phyloP scores from a whole-genome alignment of 176 grass and related monocot genomes.

The Triticum timopheevii region DNA sequence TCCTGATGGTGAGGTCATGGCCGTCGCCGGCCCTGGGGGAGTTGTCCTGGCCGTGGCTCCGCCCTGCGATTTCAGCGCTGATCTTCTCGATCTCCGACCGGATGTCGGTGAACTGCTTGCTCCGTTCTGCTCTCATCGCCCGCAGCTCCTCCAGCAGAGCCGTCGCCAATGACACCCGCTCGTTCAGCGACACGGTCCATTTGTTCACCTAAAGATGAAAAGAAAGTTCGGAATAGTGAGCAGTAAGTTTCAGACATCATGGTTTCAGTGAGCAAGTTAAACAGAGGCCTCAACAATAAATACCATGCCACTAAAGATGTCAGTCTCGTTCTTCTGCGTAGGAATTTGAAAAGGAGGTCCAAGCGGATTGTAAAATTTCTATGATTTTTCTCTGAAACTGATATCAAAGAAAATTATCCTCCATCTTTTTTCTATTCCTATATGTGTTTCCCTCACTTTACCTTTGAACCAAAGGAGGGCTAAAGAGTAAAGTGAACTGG shows the following conservation, averaged over 20 bases:
- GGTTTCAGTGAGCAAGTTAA: not conserved
- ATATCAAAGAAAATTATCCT: too few relatives aligned
- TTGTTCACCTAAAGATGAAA: slow-evolving; percentile 45
- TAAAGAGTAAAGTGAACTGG: too few relatives aligned
- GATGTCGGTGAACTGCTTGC: slow-evolving; percentile 45
- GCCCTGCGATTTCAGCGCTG: slow-evolving; percentile 36
- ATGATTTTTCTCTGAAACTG: too few relatives aligned
- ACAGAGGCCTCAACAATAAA: not conserved
- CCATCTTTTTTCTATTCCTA: too few relatives aligned
- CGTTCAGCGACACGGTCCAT: slow-evolving; percentile 47
- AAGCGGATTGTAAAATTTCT: too few relatives aligned
- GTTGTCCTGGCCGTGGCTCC: slow-evolving; percentile 10
- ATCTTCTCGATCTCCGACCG: slow-evolving; percentile 59
- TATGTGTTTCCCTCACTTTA: too few relatives aligned
- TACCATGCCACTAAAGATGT: too few relatives aligned
- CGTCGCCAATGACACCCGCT: slow-evolving; percentile 36
- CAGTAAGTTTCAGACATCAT: not conserved
- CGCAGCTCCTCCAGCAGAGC: slow-evolving; percentile 55
- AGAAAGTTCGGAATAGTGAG: not conserved
- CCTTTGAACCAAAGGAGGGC: too few relatives aligned
- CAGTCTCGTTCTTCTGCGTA: too few relatives aligned
- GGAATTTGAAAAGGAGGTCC: too few relatives aligned
- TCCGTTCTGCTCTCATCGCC: slow-evolving; percentile 42
- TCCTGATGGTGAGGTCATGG: slow-evolving; percentile 53
- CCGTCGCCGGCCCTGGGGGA: slow-evolving; percentile 26